phyloP scores from a whole-genome alignment of 2,329 filamentous ascomycete species.

The Trichoderma harzianum region DNA sequence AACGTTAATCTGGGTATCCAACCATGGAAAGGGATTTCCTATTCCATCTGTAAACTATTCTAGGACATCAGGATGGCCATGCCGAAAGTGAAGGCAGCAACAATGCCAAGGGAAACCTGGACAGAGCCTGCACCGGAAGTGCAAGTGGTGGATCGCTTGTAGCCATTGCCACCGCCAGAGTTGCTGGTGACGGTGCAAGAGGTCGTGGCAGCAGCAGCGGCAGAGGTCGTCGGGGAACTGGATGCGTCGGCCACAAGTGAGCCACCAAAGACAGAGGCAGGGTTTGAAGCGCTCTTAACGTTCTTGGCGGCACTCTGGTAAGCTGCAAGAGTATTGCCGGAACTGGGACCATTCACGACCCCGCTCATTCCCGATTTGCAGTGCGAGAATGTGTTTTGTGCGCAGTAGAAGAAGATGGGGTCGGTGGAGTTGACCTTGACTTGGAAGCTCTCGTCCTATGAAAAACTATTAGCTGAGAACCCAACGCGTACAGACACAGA shows the following conservation, averaged over 20 bases:
- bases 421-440: slow-evolving; percentile 25
- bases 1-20: background rate
- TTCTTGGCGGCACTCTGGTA: slow-evolving; percentile 14
- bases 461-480: background rate
- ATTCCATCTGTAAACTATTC: background rate
- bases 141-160: slow-evolving; percentile 3
- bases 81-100: slow-evolving; percentile 5
- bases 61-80: slow-evolving; percentile 13
- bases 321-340: slow-evolving; percentile 14
- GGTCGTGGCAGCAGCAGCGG: background rate
- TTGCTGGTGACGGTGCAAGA: slow-evolving; percentile 1
- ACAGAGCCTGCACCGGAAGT: slow-evolving; percentile 9
- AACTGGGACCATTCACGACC: slow-evolving; percentile 21
- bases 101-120: slow-evolving; percentile 2
- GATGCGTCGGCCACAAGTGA: background rate
- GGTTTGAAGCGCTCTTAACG: background rate
- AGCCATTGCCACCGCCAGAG: background rate
- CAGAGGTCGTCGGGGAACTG: background rate
- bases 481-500: background rate
- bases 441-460: slow-evolving; percentile 22
- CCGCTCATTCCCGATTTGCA: slow-evolving; percentile 26
- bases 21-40: background rate
- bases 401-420: slow-evolving; percentile 28
- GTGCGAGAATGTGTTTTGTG: slow-evolving; percentile 17
- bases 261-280: background rate